phyloP scores from a whole-genome alignment of 768 basidiomycete species.

The Lactarius trivialis region DNA sequence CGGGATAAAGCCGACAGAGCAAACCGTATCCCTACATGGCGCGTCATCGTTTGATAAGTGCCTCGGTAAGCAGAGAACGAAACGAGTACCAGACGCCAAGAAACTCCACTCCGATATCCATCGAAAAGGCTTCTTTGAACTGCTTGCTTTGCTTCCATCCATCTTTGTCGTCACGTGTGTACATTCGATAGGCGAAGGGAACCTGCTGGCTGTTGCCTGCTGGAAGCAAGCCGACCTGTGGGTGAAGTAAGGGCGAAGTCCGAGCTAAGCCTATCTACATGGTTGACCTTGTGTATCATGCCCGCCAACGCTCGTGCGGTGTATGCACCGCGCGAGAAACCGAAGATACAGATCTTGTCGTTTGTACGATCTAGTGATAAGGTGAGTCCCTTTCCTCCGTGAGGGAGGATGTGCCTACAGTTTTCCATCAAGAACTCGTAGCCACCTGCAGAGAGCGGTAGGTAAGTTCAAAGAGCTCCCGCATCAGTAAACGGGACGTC shows the following conservation, averaged over 20 bases:
- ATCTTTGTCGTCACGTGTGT: constrained; percentile 44
- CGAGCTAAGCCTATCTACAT: no score
- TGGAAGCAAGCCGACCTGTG: constrained; percentile 63
- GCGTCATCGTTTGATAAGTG: background rate
- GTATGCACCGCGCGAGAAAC: constrained; percentile 73
- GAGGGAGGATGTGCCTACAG: constrained; percentile 35
- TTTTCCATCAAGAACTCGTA: constrained; percentile 79
- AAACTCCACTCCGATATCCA: constrained; percentile 68
- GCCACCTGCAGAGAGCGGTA: constrained; percentile 39
- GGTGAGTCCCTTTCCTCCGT: background rate
- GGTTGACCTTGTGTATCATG: constrained; percentile 59
- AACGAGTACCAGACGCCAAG: constrained; percentile 59
- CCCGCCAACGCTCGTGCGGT: constrained; percentile 65
- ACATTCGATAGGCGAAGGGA: constrained; percentile 76
- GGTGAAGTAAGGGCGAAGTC: background rate
- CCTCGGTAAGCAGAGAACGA: background rate
- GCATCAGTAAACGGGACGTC: constrained; percentile 25
- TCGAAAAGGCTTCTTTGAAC: constrained; percentile 71
- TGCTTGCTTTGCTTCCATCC: constrained; percentile 60
- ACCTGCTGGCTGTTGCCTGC: constrained; percentile 67
- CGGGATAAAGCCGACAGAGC: constrained; percentile 64
- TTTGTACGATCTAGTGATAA: constrained; percentile 45
- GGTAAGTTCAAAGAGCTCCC: background rate
- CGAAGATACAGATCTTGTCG: constrained; percentile 75
- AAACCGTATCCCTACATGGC: constrained; percentile 58